Conservation (phyloP, 2,329 filamentous ascomycete species). For the Ophiostoma sp. region DNA sequence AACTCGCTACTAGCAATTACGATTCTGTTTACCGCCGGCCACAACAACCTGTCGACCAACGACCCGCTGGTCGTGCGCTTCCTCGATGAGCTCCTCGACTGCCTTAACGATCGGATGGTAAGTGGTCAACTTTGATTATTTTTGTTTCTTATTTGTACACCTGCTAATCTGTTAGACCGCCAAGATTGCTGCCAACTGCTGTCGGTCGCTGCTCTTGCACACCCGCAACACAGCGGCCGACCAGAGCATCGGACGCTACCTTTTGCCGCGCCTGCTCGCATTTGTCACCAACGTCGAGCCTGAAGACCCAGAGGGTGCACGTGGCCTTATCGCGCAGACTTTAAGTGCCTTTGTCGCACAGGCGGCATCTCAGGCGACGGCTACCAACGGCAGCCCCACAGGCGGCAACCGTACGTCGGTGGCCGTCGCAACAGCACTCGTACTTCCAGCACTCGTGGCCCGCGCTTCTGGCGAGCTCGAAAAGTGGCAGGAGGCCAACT, state of each 20-base stretch:
- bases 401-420: slow-evolving; percentile 47
- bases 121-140: slow-evolving; percentile 26
- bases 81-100: slow-evolving; percentile 80
- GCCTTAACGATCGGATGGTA: slow-evolving; percentile 74
- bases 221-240: slow-evolving; percentile 63
- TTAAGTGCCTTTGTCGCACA: slow-evolving; percentile 69
- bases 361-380: not conserved
- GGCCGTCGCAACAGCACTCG: slow-evolving; percentile 67
- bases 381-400: not conserved
- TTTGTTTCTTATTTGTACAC: not conserved
- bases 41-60: slow-evolving; percentile 69
- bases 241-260: slow-evolving; percentile 69
- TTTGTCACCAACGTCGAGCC: slow-evolving; percentile 71
- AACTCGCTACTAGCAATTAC: slow-evolving; percentile 88
- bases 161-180: slow-evolving; percentile 58
- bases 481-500: slow-evolving; percentile 45
- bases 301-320: slow-evolving; percentile 78
- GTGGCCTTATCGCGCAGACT: slow-evolving; percentile 69
- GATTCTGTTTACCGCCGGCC: slow-evolving; percentile 81
- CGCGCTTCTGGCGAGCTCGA: slow-evolving; percentile 57
- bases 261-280: slow-evolving; percentile 72
- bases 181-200: slow-evolving; percentile 87
- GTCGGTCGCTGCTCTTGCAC: slow-evolving; percentile 77
- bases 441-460: slow-evolving; percentile 74
- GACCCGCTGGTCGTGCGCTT: slow-evolving; percentile 76